Percentiles rank a stretch among this genome's conserved stretches.
Evolutionary conservation across 1,284 basidiomycete genomes (phyloP).

Genomic region (Rugosomyces carneus): DNA sequence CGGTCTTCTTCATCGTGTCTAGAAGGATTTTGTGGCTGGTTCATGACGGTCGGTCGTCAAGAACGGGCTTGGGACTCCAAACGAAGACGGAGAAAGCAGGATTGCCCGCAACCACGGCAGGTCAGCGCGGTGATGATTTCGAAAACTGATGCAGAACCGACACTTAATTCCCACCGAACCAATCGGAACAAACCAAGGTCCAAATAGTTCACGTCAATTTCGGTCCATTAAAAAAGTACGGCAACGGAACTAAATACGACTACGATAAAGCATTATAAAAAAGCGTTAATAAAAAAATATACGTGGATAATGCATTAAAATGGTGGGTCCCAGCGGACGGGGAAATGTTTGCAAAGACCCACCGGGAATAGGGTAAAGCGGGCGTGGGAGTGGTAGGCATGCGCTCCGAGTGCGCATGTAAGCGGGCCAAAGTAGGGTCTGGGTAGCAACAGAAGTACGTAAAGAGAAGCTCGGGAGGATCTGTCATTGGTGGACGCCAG

Average conservation of each 20-base stretch:
- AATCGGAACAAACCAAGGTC: slow-evolving; percentile 40
- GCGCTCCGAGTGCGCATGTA: slow-evolving; percentile 38
- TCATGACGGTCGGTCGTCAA: slow-evolving; percentile 34
- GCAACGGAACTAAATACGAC: slow-evolving; percentile 12
- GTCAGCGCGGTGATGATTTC: slow-evolving; percentile 36
- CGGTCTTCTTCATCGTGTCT: slow-evolving; percentile 38
- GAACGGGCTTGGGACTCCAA: slow-evolving; percentile 29
- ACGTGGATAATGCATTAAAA: slow-evolving; percentile 5
- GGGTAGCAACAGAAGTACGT: slow-evolving; percentile 43
- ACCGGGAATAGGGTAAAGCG: slow-evolving; percentile 27
- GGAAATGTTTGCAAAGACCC: slow-evolving; percentile 9
- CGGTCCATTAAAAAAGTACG: slow-evolving; percentile 13
- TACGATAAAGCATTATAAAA: slow-evolving; percentile 14
- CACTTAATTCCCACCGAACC: slow-evolving; percentile 40
- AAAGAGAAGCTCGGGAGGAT: slow-evolving; percentile 34
- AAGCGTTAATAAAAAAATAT: slow-evolving; percentile 11
- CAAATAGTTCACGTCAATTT: slow-evolving; percentile 22
- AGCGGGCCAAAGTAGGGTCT: slow-evolving; percentile 32
- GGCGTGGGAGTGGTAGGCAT: slow-evolving; percentile 40
- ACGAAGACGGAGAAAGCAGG: slow-evolving; percentile 36
- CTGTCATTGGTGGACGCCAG: slow-evolving; percentile 30
- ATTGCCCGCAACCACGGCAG: slow-evolving; percentile 32
- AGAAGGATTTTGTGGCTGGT: slow-evolving; percentile 36
- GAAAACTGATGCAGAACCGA: slow-evolving; percentile 36
- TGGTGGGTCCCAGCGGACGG: slow-evolving; percentile 7